Evolutionary conservation across 768 basidiomycete species (phyloP).

Genomic region (Harrya chromipes): DNA sequence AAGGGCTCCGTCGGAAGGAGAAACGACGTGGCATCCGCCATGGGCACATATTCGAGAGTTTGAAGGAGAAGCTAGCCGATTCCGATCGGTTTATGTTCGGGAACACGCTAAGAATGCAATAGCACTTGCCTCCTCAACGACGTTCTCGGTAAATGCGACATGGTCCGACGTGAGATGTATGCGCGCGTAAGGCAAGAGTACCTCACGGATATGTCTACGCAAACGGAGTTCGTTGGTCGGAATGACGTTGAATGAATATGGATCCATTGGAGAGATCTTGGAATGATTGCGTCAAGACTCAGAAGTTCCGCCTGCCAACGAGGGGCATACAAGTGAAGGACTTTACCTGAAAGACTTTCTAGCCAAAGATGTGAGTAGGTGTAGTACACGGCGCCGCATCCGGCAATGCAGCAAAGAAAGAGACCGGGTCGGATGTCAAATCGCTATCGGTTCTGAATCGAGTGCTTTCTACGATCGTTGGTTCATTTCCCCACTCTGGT

Average conservation of each 20-base stretch:
- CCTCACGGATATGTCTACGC: constrained; percentile 47
- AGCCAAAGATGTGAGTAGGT: too few species aligned
- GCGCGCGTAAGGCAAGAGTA: constrained; percentile 53
- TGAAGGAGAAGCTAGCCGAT: constrained; percentile 39
- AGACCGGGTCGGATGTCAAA: background rate
- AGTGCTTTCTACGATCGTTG: background rate
- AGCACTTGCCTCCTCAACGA: constrained; percentile 42
- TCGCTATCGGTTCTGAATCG: background rate
- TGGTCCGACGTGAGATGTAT: constrained; percentile 55
- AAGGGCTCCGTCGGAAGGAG: constrained; percentile 55
- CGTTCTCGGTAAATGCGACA: constrained; percentile 48
- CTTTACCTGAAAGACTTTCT: too few species aligned
- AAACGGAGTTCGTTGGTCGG: constrained; percentile 21
- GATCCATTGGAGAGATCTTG: constrained; percentile 9
- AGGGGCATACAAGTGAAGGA: background rate
- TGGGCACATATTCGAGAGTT: constrained; percentile 42
- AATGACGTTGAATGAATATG: constrained; percentile 16
- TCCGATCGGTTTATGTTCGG: background rate
- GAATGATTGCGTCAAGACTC: background rate
- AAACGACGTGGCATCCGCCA: constrained; percentile 50
- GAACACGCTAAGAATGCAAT: background rate
- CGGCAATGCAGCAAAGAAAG: too few species aligned
- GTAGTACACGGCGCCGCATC: too few species aligned
- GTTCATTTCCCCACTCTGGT: background rate
- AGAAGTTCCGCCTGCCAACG: background rate